phyloP scores from a whole-genome alignment of 179 eudicot species.

The Corrigiola litoralis region DNA sequence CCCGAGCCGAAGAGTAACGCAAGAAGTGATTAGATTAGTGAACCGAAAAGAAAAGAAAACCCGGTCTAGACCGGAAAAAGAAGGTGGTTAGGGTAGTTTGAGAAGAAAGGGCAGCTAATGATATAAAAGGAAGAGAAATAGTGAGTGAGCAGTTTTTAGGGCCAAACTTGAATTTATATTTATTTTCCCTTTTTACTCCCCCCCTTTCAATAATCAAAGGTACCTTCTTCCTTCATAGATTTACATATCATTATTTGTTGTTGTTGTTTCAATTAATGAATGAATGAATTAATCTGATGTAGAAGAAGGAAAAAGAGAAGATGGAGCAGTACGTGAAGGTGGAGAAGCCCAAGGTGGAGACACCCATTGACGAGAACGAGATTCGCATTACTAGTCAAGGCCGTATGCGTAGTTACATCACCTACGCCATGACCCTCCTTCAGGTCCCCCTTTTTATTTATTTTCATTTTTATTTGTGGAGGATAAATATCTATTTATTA shows the following conservation, averaged over 20 bases:
- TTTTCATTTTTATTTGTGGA: neutral
- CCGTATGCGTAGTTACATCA: slow-evolving; percentile 90
- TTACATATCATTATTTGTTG: neutral
- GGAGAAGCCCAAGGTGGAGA: slow-evolving; percentile 82
- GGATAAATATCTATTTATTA: neutral
- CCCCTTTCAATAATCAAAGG: neutral
- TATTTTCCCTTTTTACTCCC: slow-evolving; percentile 3
- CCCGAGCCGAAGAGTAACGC: too few relatives aligned
- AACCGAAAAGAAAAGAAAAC: neutral
- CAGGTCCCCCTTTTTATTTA: slow-evolving; percentile 36
- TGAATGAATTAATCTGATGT: neutral
- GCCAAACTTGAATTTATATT: slow-evolving; percentile 41
- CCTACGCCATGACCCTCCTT: slow-evolving; percentile 86
- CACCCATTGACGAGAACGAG: slow-evolving; percentile 93
- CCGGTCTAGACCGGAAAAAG: slow-evolving; percentile 14
- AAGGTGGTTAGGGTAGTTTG: slow-evolving; percentile 47
- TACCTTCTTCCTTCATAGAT: neutral
- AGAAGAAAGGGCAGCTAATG: neutral
- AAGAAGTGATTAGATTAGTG: too few relatives aligned
- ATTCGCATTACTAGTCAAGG: slow-evolving; percentile 98
- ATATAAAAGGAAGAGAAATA: slow-evolving; percentile 30
- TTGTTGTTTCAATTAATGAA: neutral
- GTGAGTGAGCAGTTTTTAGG: slow-evolving; percentile 42
- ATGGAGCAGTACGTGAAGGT: slow-evolving; percentile 96
- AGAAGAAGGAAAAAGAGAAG: slow-evolving; percentile 11